Conservation (phyloP, 2,329 filamentous ascomycete genomes). For the Trichophyton rubrum region DNA sequence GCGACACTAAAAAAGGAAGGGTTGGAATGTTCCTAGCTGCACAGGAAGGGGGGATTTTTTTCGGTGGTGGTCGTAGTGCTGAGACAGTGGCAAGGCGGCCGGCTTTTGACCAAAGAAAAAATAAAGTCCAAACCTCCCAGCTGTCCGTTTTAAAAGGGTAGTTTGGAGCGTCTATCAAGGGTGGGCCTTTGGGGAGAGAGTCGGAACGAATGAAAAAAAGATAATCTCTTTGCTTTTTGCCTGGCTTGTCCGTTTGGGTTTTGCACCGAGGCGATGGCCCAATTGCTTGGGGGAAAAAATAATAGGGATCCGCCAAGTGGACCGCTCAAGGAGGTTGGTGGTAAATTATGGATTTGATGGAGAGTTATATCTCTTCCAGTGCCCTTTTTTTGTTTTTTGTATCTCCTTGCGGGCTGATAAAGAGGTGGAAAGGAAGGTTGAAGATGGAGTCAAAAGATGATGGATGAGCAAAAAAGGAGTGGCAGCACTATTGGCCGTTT, state of each 20-base stretch:
- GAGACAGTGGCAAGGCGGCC: conserved; percentile 3
- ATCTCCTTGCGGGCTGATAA: background rate
- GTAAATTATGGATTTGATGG: background rate
- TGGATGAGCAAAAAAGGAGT: background rate
- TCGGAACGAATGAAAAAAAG: background rate
- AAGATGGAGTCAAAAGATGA: background rate
- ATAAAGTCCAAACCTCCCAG: background rate
- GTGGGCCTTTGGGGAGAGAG: conserved; percentile 3
- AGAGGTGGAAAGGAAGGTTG: background rate
- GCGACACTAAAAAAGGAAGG: background rate
- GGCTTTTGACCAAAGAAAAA: conserved; percentile 4
- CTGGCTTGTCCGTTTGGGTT: background rate
- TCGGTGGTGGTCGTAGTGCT: background rate
- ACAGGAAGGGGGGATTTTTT: background rate
- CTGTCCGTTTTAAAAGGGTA: conserved; percentile 1
- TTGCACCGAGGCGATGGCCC: background rate
- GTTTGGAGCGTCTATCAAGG: background rate
- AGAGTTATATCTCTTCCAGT: background rate
- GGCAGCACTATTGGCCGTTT: background rate
- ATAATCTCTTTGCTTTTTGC: background rate
- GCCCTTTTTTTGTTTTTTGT: background rate
- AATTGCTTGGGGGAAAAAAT: conserved; percentile 1
- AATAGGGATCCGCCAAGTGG: conserved; percentile 2
- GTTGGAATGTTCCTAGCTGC: conserved; percentile 3
- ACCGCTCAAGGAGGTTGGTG: conserved; percentile 1